Evolutionary conservation across 2,329 filamentous ascomycete genomes (phyloP), one percentile per base, ranked within the genome.

Genomic region (Aspergillus bombycis): DNA sequence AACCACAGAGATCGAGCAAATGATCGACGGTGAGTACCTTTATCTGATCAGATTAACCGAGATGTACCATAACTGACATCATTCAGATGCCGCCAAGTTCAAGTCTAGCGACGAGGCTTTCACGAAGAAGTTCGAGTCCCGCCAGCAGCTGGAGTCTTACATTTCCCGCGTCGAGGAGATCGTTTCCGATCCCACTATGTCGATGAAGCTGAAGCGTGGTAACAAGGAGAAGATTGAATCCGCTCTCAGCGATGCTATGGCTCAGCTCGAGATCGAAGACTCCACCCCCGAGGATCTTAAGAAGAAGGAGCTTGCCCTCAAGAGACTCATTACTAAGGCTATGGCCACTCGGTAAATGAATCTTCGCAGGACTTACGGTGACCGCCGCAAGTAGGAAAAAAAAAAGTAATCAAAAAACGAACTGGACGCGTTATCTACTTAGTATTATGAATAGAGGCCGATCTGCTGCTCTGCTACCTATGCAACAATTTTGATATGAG

Each of bases 171-270:
- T 98, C 69, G 95, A 99, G 89, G 95, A 99, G 86, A 97, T 99
- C 77, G 89, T 98, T 81, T 96, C 93, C 53, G 95, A 99, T 86
- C 95, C 95, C 65, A 93, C 91, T 53, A 91, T 97, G 84, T 95
- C 93, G 69, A 88, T 98, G 78, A 97, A 96, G 89, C 88, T 99
- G 80, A 98, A 98, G 92, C 93, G 94, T 76, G 93, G 93, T 81
- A 94, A 96, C 88, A 97, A 97, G 91, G 94, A 97, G 84, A 98
- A 97, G 91, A 97, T 99, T 72, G 95, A 99, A 89, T 90, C 91
- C 78, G 92, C 93, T 72, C 92, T 99, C 74, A 94, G 91, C 82
- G 95, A 99, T 76, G 95, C 95, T 74, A 98, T 99, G 95, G 92
- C 89, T 70, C 91, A 96, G 84, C 91, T 99, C 69, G 95, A 99